Conservation (phyloP, 768 basidiomycete genomes). For the Leccinum subtestaceum region DNA sequence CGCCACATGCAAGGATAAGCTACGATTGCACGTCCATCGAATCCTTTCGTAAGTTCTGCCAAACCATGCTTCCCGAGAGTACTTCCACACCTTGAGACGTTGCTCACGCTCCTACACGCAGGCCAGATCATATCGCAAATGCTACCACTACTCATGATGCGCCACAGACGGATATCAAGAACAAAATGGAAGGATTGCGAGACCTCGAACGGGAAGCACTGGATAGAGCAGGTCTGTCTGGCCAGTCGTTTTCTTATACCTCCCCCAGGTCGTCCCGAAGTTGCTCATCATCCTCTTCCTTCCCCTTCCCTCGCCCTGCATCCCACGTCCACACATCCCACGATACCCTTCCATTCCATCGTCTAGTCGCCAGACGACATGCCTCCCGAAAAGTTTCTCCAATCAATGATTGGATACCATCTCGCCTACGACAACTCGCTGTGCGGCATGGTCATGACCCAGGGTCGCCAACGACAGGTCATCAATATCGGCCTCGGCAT, state of each 20-base stretch:
- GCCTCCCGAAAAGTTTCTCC: slow-evolving; percentile 60
- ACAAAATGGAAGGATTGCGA: slow-evolving; percentile 68
- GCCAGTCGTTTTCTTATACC: neutral
- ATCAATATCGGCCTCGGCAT: slow-evolving; percentile 82
- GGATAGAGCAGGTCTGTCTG: slow-evolving; percentile 72
- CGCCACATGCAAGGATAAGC: slow-evolving; percentile 51
- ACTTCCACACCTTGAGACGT: neutral
- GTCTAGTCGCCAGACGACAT: slow-evolving; percentile 54
- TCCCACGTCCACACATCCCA: neutral
- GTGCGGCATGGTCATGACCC: slow-evolving; percentile 84
- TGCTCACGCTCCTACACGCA: slow-evolving; percentile 25
- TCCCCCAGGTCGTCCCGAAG: neutral
- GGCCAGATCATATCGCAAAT: slow-evolving; percentile 72
- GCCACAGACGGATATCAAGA: slow-evolving; percentile 75
- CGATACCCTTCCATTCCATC: neutral
- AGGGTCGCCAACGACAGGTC: slow-evolving; percentile 71
- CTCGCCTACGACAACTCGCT: slow-evolving; percentile 65
- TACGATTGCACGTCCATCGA: slow-evolving; percentile 60
- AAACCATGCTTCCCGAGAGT: neutral
- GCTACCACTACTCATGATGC: slow-evolving; percentile 82
- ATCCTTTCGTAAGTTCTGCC: slow-evolving; percentile 57
- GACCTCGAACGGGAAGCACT: slow-evolving; percentile 66
- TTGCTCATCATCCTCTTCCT: slow-evolving; percentile 1
- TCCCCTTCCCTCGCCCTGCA: neutral
- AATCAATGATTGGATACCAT: slow-evolving; percentile 80